Percentiles rank a stretch among this genome's conserved stretches.
These are phyloP conservation scores for Metroxylon sagu DNA, from an alignment of 176 grass and related monocot species.

Conservation along the genomic window DNA sequence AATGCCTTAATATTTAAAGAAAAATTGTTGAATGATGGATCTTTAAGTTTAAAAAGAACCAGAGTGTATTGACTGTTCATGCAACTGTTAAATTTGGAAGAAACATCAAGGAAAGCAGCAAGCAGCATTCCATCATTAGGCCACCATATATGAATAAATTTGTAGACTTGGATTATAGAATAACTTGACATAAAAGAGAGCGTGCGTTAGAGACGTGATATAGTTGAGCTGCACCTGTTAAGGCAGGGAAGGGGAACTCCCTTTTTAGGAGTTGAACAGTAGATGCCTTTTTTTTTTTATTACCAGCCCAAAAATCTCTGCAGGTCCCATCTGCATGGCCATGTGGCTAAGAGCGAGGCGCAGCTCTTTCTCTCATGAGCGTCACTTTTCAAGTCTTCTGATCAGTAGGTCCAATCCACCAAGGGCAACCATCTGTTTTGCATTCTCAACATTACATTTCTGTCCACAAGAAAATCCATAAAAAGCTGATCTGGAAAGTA, in stretches of 20 bases:
- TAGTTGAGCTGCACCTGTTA: slow-evolving; percentile 46
- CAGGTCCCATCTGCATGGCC: slow-evolving; percentile 77
- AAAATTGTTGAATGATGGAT: too few relatives aligned
- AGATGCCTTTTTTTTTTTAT: slow-evolving; percentile 59
- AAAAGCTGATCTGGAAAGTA: slow-evolving; percentile 92
- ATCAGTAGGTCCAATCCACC: slow-evolving; percentile 82
- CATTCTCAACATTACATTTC: slow-evolving; percentile 80
- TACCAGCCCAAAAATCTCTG: slow-evolving; percentile 56
- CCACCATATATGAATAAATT: too few relatives aligned
- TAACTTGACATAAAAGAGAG: too few relatives aligned
- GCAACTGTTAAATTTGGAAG: too few relatives aligned
- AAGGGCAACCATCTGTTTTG: slow-evolving; percentile 81
- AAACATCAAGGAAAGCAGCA: too few relatives aligned
- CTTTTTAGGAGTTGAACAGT: slow-evolving; percentile 59
- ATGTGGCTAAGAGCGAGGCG: slow-evolving; percentile 58
- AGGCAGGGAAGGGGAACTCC: slow-evolving; percentile 64
- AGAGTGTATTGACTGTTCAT: too few relatives aligned
- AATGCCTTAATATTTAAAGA: too few relatives aligned
- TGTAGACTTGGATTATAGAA: too few relatives aligned
- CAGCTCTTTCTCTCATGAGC: slow-evolving; percentile 52
- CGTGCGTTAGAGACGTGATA: background rate
- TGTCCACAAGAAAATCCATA: slow-evolving; percentile 71
- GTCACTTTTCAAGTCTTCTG: slow-evolving; percentile 44
- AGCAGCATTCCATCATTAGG: too few relatives aligned
- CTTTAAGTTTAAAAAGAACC: too few relatives aligned